Percentiles rank a stretch among this genome's conserved stretches.
Conservation (phyloP, 2,329 filamentous ascomycete species). For the Aspergillus floridensis region DNA sequence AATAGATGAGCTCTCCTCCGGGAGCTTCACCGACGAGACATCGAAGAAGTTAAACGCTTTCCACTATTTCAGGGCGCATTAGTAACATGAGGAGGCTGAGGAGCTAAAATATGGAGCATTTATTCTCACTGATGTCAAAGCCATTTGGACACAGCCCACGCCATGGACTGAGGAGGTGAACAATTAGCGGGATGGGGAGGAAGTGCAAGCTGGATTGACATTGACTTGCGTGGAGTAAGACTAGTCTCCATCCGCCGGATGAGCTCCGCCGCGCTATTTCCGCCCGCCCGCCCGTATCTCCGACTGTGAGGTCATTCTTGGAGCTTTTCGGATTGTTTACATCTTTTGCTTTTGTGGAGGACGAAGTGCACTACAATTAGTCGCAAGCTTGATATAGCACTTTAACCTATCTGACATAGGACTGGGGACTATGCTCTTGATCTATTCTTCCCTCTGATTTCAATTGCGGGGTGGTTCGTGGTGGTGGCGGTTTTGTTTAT, state of each 20-base stretch:
- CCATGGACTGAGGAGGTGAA: constrained; percentile 26
- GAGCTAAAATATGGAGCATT: background rate
- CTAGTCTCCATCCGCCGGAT: constrained; percentile 4
- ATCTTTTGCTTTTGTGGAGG: background rate
- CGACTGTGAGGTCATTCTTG: background rate
- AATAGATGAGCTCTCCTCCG: constrained; percentile 72
- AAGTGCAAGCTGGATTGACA: constrained; percentile 3
- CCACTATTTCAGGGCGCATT: constrained; percentile 62
- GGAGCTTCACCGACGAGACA: constrained; percentile 76
- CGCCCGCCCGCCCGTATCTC: background rate
- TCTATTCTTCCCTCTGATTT: too few relatives aligned
- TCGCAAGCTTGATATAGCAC: too few relatives aligned
- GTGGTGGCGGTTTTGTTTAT: too few relatives aligned
- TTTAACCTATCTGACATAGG: too few relatives aligned
- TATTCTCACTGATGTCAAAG: constrained; percentile 41
- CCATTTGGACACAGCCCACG: constrained; percentile 38
- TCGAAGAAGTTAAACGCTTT: constrained; percentile 99
- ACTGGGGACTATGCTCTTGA: too few relatives aligned
- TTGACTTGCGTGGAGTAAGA: constrained; percentile 10
- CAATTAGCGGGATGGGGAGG: constrained; percentile 18
- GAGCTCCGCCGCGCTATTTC: constrained; percentile 20
- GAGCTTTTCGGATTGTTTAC: background rate
- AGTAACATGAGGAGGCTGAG: constrained; percentile 7
- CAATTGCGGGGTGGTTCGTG: too few relatives aligned
- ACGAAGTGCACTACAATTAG: too few relatives aligned